A percentile compares a stretch with the other conserved stretches of the same genome.
Conservation (phyloP, 345 rosid genomes). For the Sonneratia caseolaris region DNA sequence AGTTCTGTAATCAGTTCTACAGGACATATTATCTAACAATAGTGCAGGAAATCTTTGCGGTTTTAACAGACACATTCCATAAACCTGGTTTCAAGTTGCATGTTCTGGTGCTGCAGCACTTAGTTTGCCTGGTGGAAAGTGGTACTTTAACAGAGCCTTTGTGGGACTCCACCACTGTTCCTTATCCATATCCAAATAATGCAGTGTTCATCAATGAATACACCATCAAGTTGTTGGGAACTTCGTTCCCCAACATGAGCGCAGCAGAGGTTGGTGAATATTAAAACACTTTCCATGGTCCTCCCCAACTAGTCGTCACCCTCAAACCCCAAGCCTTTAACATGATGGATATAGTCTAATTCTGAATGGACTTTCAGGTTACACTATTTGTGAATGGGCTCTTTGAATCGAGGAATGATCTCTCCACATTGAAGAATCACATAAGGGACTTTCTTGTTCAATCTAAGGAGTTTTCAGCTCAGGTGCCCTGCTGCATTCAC, state of each 20-base stretch:
- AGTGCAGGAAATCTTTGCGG: constrained; percentile 97
- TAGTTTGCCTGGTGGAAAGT: constrained; percentile 78
- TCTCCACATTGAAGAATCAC: constrained; percentile 68
- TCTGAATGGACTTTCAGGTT: constrained; percentile 37
- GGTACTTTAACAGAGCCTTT: constrained; percentile 77
- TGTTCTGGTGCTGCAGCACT: constrained; percentile 76
- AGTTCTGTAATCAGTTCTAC: constrained; percentile 86
- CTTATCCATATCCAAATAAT: constrained; percentile 70
- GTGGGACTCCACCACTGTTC: constrained; percentile 76
- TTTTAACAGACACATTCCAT: constrained; percentile 91
- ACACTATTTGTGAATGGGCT: constrained; percentile 81
- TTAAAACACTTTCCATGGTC: background rate
- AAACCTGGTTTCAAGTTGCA: constrained; percentile 99
- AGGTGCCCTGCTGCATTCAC: constrained; percentile 28
- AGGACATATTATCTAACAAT: constrained; percentile 49
- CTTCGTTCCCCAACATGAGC: constrained; percentile 97
- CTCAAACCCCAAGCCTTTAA: too few relatives aligned
- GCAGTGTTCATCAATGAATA: constrained; percentile 74
- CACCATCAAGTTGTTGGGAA: constrained; percentile 80
- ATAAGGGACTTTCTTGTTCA: constrained; percentile 94
- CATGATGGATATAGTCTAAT: background rate
- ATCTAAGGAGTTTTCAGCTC: constrained; percentile 78
- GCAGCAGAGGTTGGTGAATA: constrained; percentile 50
- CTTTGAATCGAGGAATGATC: constrained; percentile 70
- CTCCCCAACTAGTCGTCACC: too few relatives aligned